Conservation (phyloP, 257 asterid species). For the Handroanthus guayacan region DNA sequence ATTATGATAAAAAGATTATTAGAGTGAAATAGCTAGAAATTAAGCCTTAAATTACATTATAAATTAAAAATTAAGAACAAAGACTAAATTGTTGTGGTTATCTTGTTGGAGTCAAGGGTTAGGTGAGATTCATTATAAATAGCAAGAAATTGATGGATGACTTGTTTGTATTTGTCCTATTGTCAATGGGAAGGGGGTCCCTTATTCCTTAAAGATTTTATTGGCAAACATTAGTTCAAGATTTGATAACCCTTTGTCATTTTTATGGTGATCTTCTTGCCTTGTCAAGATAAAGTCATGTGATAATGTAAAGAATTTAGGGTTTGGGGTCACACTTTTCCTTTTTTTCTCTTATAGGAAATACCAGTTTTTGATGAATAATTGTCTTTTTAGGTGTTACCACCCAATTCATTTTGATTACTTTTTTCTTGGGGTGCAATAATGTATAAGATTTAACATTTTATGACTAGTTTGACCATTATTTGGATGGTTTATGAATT, state of each 20-base stretch:
- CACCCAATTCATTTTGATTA: not conserved
- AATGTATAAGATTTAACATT: not conserved
- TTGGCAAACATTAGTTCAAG: conserved; percentile 24
- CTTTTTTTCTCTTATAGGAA: not conserved
- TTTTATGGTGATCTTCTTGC: not conserved
- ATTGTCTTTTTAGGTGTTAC: conserved; percentile 6
- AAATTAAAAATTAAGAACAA: not conserved
- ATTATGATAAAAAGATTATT: not conserved
- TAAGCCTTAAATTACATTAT: not conserved
- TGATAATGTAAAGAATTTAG: not conserved
- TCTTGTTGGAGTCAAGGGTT: conserved; percentile 17
- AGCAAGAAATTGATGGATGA: conserved; percentile 22
- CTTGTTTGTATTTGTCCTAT: conserved; percentile 14
- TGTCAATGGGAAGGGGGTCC: conserved; percentile 21
- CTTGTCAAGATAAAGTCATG: not conserved
- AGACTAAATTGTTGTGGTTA: not conserved
- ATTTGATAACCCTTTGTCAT: conserved; percentile 7
- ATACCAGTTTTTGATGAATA: conserved; percentile 7
- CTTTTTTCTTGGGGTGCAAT: not conserved
- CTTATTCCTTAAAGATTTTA: conserved; percentile 11
- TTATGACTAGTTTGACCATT: no score
- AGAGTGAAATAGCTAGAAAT: not conserved
- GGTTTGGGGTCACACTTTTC: not conserved
- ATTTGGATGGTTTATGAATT: no score
- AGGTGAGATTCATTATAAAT: conserved; percentile 18